Percentiles rank a stretch among this genome's conserved stretches.
These are phyloP conservation scores for Hypericum androsaemum DNA, from an alignment of 345 rosid species.

Conservation along the genomic window DNA sequence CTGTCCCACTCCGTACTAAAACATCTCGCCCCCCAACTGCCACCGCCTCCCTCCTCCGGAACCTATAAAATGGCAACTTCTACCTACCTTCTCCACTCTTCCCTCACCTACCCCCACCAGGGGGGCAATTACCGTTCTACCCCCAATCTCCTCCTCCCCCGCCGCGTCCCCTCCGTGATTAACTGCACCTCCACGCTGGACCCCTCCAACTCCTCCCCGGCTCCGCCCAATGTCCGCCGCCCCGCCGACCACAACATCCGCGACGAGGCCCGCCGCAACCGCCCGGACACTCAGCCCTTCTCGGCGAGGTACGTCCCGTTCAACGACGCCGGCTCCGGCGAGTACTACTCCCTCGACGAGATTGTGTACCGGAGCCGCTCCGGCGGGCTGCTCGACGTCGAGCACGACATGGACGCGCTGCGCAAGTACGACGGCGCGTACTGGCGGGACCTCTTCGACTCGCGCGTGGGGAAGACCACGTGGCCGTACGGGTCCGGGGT, in stretches of 20 bases:
- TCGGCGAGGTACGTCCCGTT: slow-evolving; percentile 80
- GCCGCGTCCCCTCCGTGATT: not conserved
- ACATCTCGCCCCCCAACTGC: not conserved
- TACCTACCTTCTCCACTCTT: not conserved
- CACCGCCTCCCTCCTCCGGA: not conserved
- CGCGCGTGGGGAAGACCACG: too few relatives aligned
- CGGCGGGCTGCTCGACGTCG: slow-evolving; percentile 73
- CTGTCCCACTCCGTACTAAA: not conserved
- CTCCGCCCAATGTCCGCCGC: not conserved
- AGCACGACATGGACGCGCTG: slow-evolving; percentile 71
- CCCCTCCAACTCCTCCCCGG: not conserved
- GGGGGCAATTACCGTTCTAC: not conserved
- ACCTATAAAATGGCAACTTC: not conserved
- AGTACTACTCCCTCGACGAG: slow-evolving; percentile 77
- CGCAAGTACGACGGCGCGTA: slow-evolving; percentile 48
- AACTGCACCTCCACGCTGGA: not conserved
- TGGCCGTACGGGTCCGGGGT: too few relatives aligned
- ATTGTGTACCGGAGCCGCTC: slow-evolving; percentile 76
- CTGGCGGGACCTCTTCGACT: too few relatives aligned
- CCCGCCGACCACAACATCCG: slow-evolving; percentile 41
- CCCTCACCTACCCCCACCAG: not conserved
- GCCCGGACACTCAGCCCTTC: slow-evolving; percentile 24
- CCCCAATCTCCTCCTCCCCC: not conserved
- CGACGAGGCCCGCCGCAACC: slow-evolving; percentile 60
- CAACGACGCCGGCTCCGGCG: slow-evolving; percentile 36